Evolutionary conservation across 805 yeast genomes (phyloP).

Genomic region (Candida yuanshanica): DNA sequence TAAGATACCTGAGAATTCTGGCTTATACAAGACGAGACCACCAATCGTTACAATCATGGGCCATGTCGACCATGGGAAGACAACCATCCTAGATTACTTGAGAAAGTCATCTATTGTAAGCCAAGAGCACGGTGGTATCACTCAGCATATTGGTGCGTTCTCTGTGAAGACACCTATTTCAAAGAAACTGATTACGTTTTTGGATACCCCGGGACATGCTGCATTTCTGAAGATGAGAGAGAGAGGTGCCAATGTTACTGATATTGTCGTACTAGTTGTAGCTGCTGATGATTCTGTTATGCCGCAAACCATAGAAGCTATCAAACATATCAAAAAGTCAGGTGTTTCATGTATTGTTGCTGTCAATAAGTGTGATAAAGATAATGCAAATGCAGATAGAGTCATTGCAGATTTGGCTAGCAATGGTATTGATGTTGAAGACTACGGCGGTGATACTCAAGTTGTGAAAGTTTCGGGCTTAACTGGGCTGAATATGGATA

Average conservation of each 20-base stretch:
- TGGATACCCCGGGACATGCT: conserved; percentile 98
- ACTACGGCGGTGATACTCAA: conserved; percentile 93
- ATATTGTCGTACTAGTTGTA: conserved; percentile 85
- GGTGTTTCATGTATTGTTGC: conserved; percentile 87
- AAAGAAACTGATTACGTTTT: conserved; percentile 73
- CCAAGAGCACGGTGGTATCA: conserved; percentile 91
- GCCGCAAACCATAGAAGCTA: conserved; percentile 97
- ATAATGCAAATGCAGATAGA: conserved; percentile 65
- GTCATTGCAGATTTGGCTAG: conserved; percentile 74
- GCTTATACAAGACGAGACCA: conserved; percentile 58
- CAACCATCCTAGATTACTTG: conserved; percentile 83
- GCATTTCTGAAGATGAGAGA: conserved; percentile 95
- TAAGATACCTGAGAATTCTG: conserved; percentile 37
- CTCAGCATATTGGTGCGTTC: conserved; percentile 97
- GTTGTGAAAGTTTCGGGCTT: conserved; percentile 83
- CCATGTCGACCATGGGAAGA: conserved; percentile 97
- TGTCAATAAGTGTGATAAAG: conserved; percentile 84
- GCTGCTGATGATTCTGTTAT: conserved; percentile 97
- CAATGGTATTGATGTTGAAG: conserved; percentile 80
- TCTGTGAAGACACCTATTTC: conserved; percentile 75
- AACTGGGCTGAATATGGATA: conserved; percentile 86
- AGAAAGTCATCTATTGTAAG: conserved; percentile 80
- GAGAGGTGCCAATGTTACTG: conserved; percentile 92
- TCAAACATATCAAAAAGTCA: conserved; percentile 81
- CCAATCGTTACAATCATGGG: conserved; percentile 99